Conservation (phyloP, 176 grass and related monocot genomes). For the Rhynchospora pubera region DNA sequence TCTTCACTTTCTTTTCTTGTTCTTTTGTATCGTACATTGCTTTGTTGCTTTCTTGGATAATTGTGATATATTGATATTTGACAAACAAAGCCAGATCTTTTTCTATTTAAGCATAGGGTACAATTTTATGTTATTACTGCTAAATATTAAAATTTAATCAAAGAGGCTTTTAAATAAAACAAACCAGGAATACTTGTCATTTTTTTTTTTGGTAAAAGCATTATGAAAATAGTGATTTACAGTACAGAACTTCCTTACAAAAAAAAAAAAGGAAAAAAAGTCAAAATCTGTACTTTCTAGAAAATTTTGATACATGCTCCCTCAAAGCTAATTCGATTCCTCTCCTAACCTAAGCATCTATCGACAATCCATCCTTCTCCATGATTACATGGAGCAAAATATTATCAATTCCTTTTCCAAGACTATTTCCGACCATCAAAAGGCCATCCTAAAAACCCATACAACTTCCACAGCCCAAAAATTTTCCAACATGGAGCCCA, state of each 20-base stretch:
- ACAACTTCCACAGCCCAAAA: conserved; percentile 7
- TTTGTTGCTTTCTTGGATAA: not conserved
- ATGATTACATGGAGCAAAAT: not conserved
- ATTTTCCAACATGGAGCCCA: not conserved
- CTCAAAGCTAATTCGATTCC: not conserved
- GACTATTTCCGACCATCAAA: not conserved
- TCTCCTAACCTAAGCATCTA: not conserved
- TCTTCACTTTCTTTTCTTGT: not conserved
- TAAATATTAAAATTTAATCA: not conserved
- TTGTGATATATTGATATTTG: no score
- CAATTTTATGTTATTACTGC: not conserved
- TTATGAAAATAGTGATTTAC: not conserved
- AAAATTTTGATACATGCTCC: not conserved
- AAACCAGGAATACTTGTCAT: not conserved
- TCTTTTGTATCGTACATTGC: not conserved
- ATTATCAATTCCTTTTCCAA: not conserved
- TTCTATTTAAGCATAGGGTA: not conserved
- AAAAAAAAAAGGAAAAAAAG: not conserved
- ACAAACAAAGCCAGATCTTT: not conserved
- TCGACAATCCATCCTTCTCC: not conserved
- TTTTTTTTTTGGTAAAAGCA: not conserved
- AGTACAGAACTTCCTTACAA: not conserved
- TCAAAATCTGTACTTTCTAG: not conserved
- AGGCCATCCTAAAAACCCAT: not conserved
- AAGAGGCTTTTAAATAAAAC: not conserved